Evolutionary conservation across 176 grass and related monocot genomes (phyloP).

Genomic region (Typha latifolia): DNA sequence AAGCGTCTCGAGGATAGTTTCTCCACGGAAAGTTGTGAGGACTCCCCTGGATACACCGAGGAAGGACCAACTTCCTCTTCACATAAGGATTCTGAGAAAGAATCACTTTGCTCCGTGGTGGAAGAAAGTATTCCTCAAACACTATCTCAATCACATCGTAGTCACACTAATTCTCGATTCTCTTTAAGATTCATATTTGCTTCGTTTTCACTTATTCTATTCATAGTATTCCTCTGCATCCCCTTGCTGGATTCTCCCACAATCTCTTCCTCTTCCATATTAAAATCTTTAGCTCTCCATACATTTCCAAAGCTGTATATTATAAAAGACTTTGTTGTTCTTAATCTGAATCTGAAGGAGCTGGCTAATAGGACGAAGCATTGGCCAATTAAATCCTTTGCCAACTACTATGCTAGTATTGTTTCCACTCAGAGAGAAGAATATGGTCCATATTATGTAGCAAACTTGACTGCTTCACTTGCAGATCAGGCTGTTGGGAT

Average conservation of each 20-base stretch:
- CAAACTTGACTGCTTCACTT: conserved; percentile 44
- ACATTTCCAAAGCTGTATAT: conserved; percentile 41
- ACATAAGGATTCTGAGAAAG: neutral
- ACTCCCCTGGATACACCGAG: conserved; percentile 7
- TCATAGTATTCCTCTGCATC: conserved; percentile 28
- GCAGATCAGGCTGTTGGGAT: conserved; percentile 24
- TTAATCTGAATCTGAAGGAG: conserved; percentile 14
- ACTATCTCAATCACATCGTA: neutral
- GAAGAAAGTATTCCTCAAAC: neutral
- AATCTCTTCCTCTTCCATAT: conserved; percentile 21
- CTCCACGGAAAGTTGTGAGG: conserved; percentile 48
- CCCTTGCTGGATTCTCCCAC: conserved; percentile 30
- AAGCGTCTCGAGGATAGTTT: conserved; percentile 47
- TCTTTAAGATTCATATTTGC: conserved; percentile 19
- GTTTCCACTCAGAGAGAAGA: conserved; percentile 17
- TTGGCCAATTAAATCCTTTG: conserved; percentile 44
- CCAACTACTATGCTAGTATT: conserved; percentile 24
- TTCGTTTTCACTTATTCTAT: conserved; percentile 34
- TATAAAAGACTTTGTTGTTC: conserved; percentile 38
- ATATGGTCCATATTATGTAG: conserved; percentile 22
- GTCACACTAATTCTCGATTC: conserved; percentile 15
- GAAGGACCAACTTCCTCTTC: conserved; percentile 11
- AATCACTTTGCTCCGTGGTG: conserved; percentile 6
- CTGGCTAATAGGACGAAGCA: conserved; percentile 35
- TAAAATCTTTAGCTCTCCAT: conserved; percentile 30